Evolutionary conservation across 148 eudicot species (phyloP).

Genomic region (Chenopodium formosanum): DNA sequence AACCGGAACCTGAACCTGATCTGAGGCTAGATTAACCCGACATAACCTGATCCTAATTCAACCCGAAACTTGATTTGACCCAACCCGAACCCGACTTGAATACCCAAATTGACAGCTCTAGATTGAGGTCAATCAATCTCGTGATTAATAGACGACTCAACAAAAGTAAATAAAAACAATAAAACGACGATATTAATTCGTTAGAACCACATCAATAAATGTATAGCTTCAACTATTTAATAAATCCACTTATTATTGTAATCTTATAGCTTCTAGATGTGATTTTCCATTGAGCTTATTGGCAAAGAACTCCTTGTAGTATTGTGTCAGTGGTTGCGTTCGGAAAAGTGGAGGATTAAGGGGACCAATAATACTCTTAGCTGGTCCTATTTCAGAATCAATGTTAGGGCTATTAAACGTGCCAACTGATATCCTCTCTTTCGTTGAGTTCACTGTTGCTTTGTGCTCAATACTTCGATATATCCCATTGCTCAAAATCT

Average conservation of each 20-base stretch:
- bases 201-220: no score
- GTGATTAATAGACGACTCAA: no score
- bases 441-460: slow-evolving; percentile 44
- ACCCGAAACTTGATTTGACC: no score
- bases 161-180: no score
- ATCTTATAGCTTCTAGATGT: slow-evolving; percentile 43
- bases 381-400: slow-evolving; percentile 53
- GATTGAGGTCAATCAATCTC: no score
- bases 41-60: no score
- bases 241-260: not conserved
- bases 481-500: slow-evolving; percentile 38
- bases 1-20: no score
- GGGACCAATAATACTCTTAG: slow-evolving; percentile 39
- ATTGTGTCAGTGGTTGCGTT: slow-evolving; percentile 29
- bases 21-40: no score
- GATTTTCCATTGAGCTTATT: slow-evolving; percentile 47
- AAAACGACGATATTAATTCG: no score
- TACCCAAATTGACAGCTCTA: no score
- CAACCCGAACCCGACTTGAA: no score
- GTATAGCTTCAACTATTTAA: no score
- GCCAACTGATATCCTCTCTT: slow-evolving; percentile 56
- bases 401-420: slow-evolving; percentile 44
- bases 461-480: slow-evolving; percentile 67
- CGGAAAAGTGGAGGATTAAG: slow-evolving; percentile 36
- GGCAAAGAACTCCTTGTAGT: slow-evolving; percentile 46